Evolutionary conservation across 352 stramenopile genomes (phyloP).

Genomic region (Phytophthora pisi): DNA sequence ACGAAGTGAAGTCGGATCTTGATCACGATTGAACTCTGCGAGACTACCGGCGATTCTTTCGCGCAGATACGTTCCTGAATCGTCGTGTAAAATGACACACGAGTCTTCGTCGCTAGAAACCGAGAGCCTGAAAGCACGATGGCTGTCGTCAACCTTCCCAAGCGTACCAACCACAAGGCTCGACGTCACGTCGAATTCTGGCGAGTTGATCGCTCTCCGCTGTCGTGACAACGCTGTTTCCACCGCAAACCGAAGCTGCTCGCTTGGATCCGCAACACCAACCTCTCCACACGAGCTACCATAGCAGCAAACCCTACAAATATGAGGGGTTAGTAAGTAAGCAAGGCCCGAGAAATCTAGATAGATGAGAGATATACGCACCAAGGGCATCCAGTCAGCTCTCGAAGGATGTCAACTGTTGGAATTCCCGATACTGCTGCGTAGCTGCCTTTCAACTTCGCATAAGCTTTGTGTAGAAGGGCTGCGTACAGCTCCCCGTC

Average conservation of each 20-base stretch:
- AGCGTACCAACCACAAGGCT: conserved; percentile 38
- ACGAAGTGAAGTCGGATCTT: not conserved
- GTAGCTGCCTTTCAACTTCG: conserved; percentile 61
- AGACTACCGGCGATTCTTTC: conserved; percentile 4
- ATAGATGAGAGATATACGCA: conserved; percentile 13
- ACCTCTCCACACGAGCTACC: not conserved
- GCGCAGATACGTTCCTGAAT: conserved; percentile 8
- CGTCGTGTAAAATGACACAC: conserved; percentile 15
- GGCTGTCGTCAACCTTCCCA: conserved; percentile 27
- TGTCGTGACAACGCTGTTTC: conserved; percentile 5
- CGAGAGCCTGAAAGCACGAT: conserved; percentile 36
- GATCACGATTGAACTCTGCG: conserved; percentile 12
- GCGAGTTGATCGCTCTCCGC: not conserved
- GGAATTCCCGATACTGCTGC: conserved; percentile 21
- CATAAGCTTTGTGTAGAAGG: conserved; percentile 65
- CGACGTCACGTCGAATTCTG: not conserved
- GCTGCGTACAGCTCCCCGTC: conserved; percentile 43
- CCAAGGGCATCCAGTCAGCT: conserved; percentile 55
- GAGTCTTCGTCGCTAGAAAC: conserved; percentile 14
- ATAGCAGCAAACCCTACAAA: conserved; percentile 25
- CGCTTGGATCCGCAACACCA: not conserved
- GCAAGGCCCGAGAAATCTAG: not conserved
- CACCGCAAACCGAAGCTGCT: conserved; percentile 13
- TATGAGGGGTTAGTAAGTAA: conserved; percentile 3
- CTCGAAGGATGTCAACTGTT: conserved; percentile 41